phyloP scores from a whole-genome alignment of 2,329 filamentous ascomycete genomes.

The Bipolaris victoriae region DNA sequence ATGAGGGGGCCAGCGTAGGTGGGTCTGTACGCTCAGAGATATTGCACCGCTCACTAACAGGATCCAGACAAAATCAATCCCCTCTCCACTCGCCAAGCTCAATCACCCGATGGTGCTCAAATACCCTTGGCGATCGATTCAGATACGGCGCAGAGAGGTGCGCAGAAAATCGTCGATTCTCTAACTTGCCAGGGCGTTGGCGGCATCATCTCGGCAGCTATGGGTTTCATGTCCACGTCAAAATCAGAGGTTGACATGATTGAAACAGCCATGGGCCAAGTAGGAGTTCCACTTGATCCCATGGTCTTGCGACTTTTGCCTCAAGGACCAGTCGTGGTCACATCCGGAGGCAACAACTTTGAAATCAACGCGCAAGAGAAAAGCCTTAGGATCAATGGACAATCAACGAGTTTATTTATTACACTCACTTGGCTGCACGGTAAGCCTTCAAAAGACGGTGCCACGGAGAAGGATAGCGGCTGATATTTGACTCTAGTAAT shows the following conservation, averaged over 20 bases:
- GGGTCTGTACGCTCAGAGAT: background rate
- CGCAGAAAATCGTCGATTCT: conserved; percentile 25
- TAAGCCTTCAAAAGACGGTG: conserved; percentile 6
- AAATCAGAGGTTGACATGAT: conserved; percentile 18
- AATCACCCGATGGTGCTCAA: background rate
- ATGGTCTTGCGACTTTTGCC: conserved; percentile 25
- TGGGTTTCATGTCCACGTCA: conserved; percentile 25
- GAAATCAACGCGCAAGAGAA: conserved; percentile 26
- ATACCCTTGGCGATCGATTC: conserved; percentile 29
- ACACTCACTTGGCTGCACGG: conserved; percentile 33
- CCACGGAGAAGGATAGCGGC: background rate
- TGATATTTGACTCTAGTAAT: conserved; percentile 19
- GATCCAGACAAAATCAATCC: conserved; percentile 17
- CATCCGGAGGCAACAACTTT: conserved; percentile 34
- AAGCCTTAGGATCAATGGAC: conserved; percentile 31
- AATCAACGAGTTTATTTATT: conserved; percentile 24
- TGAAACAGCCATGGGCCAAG: background rate
- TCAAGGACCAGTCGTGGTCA: conserved; percentile 31
- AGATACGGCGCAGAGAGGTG: conserved; percentile 24
- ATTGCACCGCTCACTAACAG: background rate
- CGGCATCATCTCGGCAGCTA: conserved; percentile 27
- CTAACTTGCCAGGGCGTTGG: conserved; percentile 39
- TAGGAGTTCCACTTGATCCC: conserved; percentile 24
- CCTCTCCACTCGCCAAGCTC: conserved; percentile 21
- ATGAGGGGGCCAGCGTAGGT: conserved; percentile 24